phyloP scores from a whole-genome alignment of 768 basidiomycete genomes.

The Leccinellum luteum region DNA sequence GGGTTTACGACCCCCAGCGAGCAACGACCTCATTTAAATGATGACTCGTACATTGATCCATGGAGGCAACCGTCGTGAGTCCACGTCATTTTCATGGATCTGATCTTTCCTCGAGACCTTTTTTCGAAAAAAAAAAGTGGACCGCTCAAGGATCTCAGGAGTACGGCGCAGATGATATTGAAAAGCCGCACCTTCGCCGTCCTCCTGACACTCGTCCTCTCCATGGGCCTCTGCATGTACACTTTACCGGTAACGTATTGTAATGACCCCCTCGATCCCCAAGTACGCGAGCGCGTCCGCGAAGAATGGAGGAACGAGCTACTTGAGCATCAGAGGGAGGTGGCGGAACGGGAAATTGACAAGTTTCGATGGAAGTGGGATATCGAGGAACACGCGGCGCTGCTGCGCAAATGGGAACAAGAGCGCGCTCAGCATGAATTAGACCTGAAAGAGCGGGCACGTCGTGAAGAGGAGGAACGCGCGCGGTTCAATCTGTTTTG shows the following conservation, averaged over 20 bases:
- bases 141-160: too few species aligned
- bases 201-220: background rate
- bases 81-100: too few species aligned
- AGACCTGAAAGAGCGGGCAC: conserved; percentile 6
- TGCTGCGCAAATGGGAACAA: conserved; percentile 1
- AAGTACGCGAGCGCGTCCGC: background rate
- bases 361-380: background rate
- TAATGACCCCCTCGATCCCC: background rate
- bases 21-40: too few species aligned
- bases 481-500: conserved; percentile 27
- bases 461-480: conserved; percentile 29
- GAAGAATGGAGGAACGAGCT: background rate
- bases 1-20: too few species aligned
- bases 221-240: background rate
- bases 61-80: too few species aligned
- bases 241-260: background rate
- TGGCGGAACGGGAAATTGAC: background rate
- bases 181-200: too few species aligned
- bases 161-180: too few species aligned
- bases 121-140: too few species aligned
- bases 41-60: too few species aligned
- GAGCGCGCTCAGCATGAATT: conserved; percentile 8
- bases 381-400: background rate
- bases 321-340: background rate
- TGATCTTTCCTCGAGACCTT: too few species aligned